Evolutionary conservation across 768 basidiomycete genomes (phyloP).

Genomic region (Chalciporus chontae): DNA sequence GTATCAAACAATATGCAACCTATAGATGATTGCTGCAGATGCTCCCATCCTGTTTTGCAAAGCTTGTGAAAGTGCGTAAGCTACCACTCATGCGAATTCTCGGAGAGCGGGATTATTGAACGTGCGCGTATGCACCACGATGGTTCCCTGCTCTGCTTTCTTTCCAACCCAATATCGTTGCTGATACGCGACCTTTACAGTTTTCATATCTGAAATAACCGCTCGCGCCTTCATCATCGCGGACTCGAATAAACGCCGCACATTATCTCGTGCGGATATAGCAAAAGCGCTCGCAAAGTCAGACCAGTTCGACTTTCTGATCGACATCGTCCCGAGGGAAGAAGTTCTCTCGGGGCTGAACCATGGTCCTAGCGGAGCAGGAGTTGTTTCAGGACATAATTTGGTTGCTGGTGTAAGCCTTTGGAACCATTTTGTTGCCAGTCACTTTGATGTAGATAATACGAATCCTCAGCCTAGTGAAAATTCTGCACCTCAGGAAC

Average conservation of each 20-base stretch:
- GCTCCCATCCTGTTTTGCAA: constrained; percentile 97
- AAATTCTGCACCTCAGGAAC: constrained; percentile 21
- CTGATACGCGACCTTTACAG: constrained; percentile 28
- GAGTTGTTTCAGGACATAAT: constrained; percentile 11
- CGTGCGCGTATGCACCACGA: constrained; percentile 1
- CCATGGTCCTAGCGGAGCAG: constrained; percentile 5
- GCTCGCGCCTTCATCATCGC: constrained; percentile 94
- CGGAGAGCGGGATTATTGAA: not conserved
- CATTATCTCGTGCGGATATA: constrained; percentile 89
- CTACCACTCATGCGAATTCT: not conserved
- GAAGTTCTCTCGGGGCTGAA: constrained; percentile 38
- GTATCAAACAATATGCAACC: not conserved
- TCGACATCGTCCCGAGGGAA: constrained; percentile 92
- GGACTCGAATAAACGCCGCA: constrained; percentile 94
- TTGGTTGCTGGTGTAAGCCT: constrained; percentile 25
- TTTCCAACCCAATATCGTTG: not conserved
- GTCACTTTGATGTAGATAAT: not conserved
- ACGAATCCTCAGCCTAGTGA: constrained; percentile 21
- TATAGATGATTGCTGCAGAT: constrained; percentile 96
- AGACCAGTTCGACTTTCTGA: constrained; percentile 96
- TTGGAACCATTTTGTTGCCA: no score
- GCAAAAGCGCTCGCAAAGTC: constrained; percentile 88
- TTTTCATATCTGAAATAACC: constrained; percentile 97
- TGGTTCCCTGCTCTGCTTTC: not conserved
- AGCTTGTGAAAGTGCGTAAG: constrained; percentile 89